These are phyloP conservation scores for Barnettozyma hawaiiensis DNA, from an alignment of 1,139 yeast genomes.

Conservation along the genomic window DNA sequence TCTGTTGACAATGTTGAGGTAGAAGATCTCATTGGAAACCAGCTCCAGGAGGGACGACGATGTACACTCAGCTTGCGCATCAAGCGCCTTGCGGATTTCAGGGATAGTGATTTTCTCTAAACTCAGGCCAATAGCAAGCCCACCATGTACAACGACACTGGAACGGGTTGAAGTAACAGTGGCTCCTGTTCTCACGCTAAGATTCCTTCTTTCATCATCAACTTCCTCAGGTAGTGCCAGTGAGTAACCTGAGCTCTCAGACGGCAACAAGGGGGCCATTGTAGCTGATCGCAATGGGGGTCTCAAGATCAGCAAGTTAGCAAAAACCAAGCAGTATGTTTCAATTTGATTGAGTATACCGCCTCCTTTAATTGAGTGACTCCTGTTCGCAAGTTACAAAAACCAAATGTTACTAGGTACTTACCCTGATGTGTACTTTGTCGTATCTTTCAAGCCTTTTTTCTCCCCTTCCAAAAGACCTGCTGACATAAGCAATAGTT, in stretches of 20 bases:
- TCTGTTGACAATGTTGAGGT: slow-evolving; percentile 50
- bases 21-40: slow-evolving; percentile 51
- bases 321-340: background rate
- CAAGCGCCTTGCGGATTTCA: slow-evolving; percentile 24
- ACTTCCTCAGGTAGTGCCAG: slow-evolving; percentile 27
- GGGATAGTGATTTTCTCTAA: slow-evolving; percentile 34
- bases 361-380: background rate
- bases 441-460: too few species aligned
- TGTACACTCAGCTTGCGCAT: background rate
- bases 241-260: slow-evolving; percentile 29
- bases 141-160: slow-evolving; percentile 60
- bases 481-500: too few species aligned
- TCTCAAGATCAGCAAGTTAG: background rate
- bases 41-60: slow-evolving; percentile 11
- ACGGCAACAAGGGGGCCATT: slow-evolving; percentile 34
- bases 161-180: slow-evolving; percentile 54
- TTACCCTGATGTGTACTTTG: too few species aligned
- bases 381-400: too few species aligned
- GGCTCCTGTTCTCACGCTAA: slow-evolving; percentile 63
- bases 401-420: too few species aligned
- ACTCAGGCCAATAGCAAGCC: slow-evolving; percentile 54
- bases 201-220: slow-evolving; percentile 23
- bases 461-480: too few species aligned
- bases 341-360: background rate
- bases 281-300: background rate